Evolutionary conservation across 164 flowering plant genomes (phyloP).

Genomic region (Umbilicus rupestris): DNA sequence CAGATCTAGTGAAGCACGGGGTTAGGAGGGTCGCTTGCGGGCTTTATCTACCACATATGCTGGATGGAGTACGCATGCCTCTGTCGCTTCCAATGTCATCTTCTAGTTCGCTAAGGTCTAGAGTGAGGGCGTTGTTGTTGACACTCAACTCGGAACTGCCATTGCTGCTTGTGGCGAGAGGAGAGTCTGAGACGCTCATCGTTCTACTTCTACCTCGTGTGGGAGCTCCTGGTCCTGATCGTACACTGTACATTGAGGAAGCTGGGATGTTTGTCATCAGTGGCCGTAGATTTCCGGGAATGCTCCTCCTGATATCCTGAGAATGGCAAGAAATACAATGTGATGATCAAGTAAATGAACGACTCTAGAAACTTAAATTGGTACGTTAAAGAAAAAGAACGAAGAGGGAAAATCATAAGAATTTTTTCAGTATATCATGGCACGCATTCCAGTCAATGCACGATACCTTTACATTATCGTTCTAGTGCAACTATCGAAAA

Average conservation of each 20-base stretch:
- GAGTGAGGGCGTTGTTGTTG: slow-evolving; percentile 45
- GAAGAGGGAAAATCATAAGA: neutral
- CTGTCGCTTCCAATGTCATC: slow-evolving; percentile 53
- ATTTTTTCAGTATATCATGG: neutral
- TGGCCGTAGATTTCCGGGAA: slow-evolving; percentile 80
- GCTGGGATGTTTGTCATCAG: slow-evolving; percentile 94
- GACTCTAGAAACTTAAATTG: slow-evolving; percentile 60
- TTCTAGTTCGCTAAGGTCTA: slow-evolving; percentile 55
- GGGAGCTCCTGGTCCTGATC: slow-evolving; percentile 74
- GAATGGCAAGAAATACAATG: neutral
- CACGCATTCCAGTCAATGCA: neutral
- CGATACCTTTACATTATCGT: too few relatives aligned
- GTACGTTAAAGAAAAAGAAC: neutral
- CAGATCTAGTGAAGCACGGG: too few relatives aligned
- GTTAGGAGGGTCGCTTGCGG: neutral
- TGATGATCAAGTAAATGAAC: slow-evolving; percentile 74
- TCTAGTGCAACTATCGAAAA: too few relatives aligned
- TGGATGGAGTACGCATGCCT: slow-evolving; percentile 43
- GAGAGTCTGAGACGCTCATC: slow-evolving; percentile 74
- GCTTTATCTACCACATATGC: slow-evolving; percentile 37
- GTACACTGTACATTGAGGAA: slow-evolving; percentile 92
- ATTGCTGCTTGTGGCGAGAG: slow-evolving; percentile 93
- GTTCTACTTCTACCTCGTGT: slow-evolving; percentile 63
- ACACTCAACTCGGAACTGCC: slow-evolving; percentile 92
- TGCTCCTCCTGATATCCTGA: slow-evolving; percentile 87